Base-by-base conservation (phyloP, 768 basidiomycete species). In the Podaxis carcinomalis region DNA sequence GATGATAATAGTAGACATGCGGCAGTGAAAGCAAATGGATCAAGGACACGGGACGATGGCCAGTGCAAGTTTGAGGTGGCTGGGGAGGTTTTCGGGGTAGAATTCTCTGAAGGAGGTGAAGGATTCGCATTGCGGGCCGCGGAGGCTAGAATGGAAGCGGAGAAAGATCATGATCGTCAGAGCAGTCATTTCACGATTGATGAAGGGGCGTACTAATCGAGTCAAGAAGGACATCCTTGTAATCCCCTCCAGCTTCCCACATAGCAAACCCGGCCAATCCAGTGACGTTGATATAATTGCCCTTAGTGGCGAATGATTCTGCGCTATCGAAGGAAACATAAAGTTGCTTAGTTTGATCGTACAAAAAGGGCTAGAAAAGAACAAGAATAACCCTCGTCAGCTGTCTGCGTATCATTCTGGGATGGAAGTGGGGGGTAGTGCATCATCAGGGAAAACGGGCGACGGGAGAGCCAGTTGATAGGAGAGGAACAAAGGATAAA, bases 211-310 rank as follows among this genome's bases (percentile, higher is more conserved):
- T 66, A 76, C 80, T 68, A 47, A 90, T 87, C 4, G 89, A 75
- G 69, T 88, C 77, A 3, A 90, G 74, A 47, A 91, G 74, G 19
- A 81, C 77, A 66, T 89, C 78, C n/a, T 84, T 64, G 53, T 72
- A 78, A 68, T 90, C 90, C 3, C 86, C 86, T 32, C 82, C 86
- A 50, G 86, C 80, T 68, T 90, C 86, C 88, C 88, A 90, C 72
- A 87, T 82, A 1, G 84, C 74, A 69, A 90, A 90, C 3, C 89
- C 90, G 60, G 73, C 75, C n/a, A 92, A 72, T 5, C 80, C 81
- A 10, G 71, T 70, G 13, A 70, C 61, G 53, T 78, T 77, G 66
- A 90, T 86, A 68, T 79, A 90, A 2, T 68, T 65, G 5, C 88
- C 89, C 73, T 90, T 90, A 55, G 76, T 78, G 25, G 71, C 73